Percentiles rank a stretch among this genome's conserved stretches.
These are phyloP conservation scores for Fraxinus dipetala DNA, from an alignment of 305 asterid species.

Conservation along the genomic window DNA sequence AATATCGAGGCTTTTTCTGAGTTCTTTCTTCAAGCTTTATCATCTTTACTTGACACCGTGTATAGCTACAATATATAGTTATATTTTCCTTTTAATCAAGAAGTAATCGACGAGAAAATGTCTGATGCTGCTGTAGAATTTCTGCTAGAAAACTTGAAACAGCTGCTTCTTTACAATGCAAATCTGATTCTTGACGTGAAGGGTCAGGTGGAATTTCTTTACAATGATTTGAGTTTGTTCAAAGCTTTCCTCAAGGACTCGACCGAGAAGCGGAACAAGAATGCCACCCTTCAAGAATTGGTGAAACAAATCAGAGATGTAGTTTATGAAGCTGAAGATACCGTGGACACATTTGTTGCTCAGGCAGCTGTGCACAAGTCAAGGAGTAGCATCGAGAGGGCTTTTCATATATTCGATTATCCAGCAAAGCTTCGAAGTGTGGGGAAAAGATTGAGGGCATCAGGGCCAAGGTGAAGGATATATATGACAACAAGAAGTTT, in stretches of 20 bases:
- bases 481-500: conserved; percentile 38
- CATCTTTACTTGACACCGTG: background rate
- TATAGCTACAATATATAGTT: background rate
- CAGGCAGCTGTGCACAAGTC: conserved; percentile 48
- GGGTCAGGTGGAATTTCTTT: conserved; percentile 39
- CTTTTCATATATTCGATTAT: conserved; percentile 33
- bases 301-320: conserved; percentile 51
- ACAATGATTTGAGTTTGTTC: conserved; percentile 46
- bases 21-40: background rate
- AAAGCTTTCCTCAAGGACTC: conserved; percentile 58
- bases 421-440: conserved; percentile 32
- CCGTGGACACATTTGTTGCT: conserved; percentile 51
- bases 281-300: conserved; percentile 35
- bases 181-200: conserved; percentile 40
- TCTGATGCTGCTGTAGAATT: conserved; percentile 58
- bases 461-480: conserved; percentile 38
- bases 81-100: background rate
- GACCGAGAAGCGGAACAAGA: conserved; percentile 33
- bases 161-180: conserved; percentile 47
- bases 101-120: conserved; percentile 26
- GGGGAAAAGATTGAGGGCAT: conserved; percentile 27
- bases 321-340: conserved; percentile 66
- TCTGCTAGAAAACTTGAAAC: conserved; percentile 51
- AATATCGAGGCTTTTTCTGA: background rate
- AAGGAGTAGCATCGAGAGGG: conserved; percentile 23